A percentile compares a stretch with the other conserved stretches of the same genome.
Evolutionary conservation across 441 rosid species (phyloP).

Genomic region (Corymbia calophylla): DNA sequence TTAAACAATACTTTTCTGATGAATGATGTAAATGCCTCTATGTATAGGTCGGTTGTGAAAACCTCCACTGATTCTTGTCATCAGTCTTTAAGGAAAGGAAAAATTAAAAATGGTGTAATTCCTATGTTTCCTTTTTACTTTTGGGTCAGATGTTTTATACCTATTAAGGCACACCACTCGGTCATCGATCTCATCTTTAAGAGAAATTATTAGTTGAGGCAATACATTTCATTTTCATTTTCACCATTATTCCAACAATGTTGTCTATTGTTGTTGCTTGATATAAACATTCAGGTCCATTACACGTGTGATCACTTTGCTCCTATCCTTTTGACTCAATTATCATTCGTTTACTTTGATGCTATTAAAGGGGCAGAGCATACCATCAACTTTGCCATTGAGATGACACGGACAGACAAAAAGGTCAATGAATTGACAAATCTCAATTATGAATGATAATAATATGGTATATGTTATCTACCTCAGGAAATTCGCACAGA

Average conservation of each 20-base stretch:
- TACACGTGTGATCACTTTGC: too few species aligned
- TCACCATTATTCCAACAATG: too few species aligned
- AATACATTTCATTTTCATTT: too few species aligned
- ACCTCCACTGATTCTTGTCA: background rate
- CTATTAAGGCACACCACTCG: rapidly evolving
- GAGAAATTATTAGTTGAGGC: background rate
- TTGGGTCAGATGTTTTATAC: rapidly evolving
- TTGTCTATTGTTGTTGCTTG: too few species aligned
- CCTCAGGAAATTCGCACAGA: rapidly evolving
- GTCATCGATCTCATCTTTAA: background rate
- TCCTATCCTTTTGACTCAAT: rapidly evolving
- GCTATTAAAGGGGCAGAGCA: background rate
- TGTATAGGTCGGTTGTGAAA: background rate
- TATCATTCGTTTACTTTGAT: too few species aligned
- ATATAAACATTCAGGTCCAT: too few species aligned
- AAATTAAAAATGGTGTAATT: background rate
- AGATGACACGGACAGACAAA: background rate
- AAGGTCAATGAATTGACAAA: too few species aligned
- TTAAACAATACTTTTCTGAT: background rate
- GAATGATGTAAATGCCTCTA: background rate
- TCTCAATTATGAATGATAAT: too few species aligned
- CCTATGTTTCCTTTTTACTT: background rate
- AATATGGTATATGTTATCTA: too few species aligned
- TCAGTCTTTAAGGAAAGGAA: background rate
- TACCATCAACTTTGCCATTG: background rate